Base-by-base conservation (phyloP, 2,329 filamentous ascomycete species). In the Ceratocystis ficicola region DNA sequence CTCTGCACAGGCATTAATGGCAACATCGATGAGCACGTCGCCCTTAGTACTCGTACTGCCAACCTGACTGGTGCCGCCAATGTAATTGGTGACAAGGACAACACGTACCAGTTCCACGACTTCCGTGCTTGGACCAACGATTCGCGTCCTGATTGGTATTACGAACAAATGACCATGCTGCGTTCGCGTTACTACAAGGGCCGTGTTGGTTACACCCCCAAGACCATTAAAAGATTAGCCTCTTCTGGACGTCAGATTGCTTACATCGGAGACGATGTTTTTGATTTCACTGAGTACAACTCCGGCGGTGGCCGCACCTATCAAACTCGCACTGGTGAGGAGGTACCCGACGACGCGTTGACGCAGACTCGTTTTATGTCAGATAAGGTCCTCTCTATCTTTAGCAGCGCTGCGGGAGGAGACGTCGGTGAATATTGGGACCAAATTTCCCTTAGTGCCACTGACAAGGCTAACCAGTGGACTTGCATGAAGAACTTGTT, bases 401-500 rank as follows among this genome's bases (percentile, higher is more conserved):
- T 97, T 79, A 83, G 87, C 70, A 78, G 84, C 63, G 83, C 83
- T 68, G 78, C 91, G 30, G 94, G 95, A 44, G 76, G 82, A 48
- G 94, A 99, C 73, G 81, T 97, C 44, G 89, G 86, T 50, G 87
- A 93, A 73, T 85, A 88, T 71, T 99, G 90, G 89, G 79, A 92
- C 57, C 79, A 83, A 0, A 79, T 97, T 32, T 74, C 76, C 5
- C 75, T 96, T 59, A 79, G 82, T 67, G 52, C 77, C 0, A 79
- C 73, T 0, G 72, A 83, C 70, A 87, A 86, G 71, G 71, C 74
- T 22, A 81, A 86, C 44, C 95, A 95, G 89, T 79, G 86, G 73
- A 79, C 85, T 1, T 99, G 94, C 73, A 81, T 99, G 64, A 86
- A 97, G 77, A 95, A 96, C 70, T 81, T 99, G 46, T 99, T 97